phyloP scores from a whole-genome alignment of 768 basidiomycete genomes.

The Flagelloscypha sp. region DNA sequence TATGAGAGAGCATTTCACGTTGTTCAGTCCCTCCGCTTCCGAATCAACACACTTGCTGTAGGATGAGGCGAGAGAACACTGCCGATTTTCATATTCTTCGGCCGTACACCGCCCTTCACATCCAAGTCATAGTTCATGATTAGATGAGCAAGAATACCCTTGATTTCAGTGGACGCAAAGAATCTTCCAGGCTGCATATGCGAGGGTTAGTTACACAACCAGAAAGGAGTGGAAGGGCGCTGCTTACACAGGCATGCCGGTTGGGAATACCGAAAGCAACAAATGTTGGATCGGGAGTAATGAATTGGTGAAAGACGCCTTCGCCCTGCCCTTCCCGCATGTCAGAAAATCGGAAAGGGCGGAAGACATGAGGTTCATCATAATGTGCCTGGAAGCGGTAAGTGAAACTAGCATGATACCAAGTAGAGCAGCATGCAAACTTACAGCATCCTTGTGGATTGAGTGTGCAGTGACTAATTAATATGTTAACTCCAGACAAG shows the following conservation, averaged over 20 bases:
- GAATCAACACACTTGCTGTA: no score
- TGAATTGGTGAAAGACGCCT: slow-evolving; percentile 24
- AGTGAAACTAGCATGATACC: no score
- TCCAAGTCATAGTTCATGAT: slow-evolving; percentile 24
- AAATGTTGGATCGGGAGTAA: slow-evolving; percentile 22
- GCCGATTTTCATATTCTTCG: slow-evolving; percentile 26
- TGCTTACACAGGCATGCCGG: slow-evolving; percentile 23
- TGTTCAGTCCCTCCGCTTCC: no score
- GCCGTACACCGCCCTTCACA: slow-evolving; percentile 24
- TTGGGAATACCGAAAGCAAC: slow-evolving; percentile 31
- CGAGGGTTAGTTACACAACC: no score
- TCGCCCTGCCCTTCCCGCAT: slow-evolving; percentile 27
- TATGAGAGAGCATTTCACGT: no score
- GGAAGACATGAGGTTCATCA: slow-evolving; percentile 31
- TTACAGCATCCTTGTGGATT: no score
- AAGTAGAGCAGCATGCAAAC: no score
- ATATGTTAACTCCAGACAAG: no score
- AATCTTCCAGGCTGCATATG: slow-evolving; percentile 38
- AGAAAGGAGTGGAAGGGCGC: slow-evolving; percentile 7
- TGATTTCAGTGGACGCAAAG: slow-evolving; percentile 25
- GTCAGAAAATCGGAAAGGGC: slow-evolving; percentile 40
- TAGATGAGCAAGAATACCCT: slow-evolving; percentile 21
- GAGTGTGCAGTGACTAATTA: no score
- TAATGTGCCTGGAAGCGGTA: slow-evolving; percentile 34
- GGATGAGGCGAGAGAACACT: no score